Evolutionary conservation across 768 basidiomycete genomes (phyloP).

Genomic region (Termitomyces sp.): DNA sequence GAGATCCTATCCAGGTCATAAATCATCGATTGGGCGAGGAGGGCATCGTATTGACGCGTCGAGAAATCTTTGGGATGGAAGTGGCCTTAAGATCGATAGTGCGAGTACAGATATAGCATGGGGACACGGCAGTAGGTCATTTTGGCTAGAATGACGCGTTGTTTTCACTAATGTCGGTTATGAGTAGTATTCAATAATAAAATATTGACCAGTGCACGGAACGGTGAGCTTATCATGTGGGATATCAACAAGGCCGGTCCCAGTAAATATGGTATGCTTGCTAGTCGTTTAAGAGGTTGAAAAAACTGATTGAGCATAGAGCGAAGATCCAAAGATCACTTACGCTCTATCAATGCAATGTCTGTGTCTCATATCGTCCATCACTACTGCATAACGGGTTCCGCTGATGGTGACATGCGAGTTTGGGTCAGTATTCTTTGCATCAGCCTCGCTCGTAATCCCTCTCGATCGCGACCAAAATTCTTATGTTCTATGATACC

Average conservation of each 20-base stretch:
- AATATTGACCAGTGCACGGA: slow-evolving; percentile 73
- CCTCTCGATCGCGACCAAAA: background rate
- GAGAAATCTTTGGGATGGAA: slow-evolving; percentile 74
- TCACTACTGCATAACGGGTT: slow-evolving; percentile 73
- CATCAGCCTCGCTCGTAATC: background rate
- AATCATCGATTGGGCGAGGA: slow-evolving; percentile 47
- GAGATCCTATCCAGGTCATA: slow-evolving; percentile 39
- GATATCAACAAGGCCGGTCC: slow-evolving; percentile 62
- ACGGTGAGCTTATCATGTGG: slow-evolving; percentile 83
- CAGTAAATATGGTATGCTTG: slow-evolving; percentile 61
- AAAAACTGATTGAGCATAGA: slow-evolving; percentile 32
- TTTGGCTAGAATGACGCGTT: background rate
- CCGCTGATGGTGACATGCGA: slow-evolving; percentile 75
- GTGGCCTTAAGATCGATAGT: slow-evolving; percentile 74
- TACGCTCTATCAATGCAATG: slow-evolving; percentile 66
- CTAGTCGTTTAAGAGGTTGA: background rate
- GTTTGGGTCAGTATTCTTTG: slow-evolving; percentile 57
- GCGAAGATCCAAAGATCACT: slow-evolving; percentile 61
- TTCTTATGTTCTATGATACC: background rate
- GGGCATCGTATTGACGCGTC: slow-evolving; percentile 68
- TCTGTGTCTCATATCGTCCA: slow-evolving; percentile 63
- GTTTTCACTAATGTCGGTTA: background rate
- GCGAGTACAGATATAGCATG: slow-evolving; percentile 79
- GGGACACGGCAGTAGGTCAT: slow-evolving; percentile 57
- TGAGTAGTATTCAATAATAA: slow-evolving; percentile 62